Conservation (phyloP, 495 filamentous ascomycete genomes). For the Neurospora sp. region DNA sequence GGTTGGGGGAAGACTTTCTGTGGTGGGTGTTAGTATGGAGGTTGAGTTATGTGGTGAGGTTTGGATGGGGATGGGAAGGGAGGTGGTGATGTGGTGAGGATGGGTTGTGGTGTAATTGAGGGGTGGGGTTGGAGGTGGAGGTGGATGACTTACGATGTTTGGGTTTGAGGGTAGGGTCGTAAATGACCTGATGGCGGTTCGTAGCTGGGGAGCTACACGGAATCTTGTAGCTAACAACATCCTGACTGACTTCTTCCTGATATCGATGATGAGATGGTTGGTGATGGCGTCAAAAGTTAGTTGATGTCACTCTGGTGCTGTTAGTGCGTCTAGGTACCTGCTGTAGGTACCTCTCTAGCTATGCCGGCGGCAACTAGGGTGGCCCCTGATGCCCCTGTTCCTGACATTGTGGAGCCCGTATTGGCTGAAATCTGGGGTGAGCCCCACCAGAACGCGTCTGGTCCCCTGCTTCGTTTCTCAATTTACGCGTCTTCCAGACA, state of each 20-base stretch:
- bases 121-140: background rate
- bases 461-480: constrained; percentile 11
- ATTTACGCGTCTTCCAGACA: constrained; percentile 20
- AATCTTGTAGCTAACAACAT: constrained; percentile 14
- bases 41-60: background rate
- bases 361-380: constrained; percentile 8
- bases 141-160: constrained; percentile 32
- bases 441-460: constrained; percentile 21
- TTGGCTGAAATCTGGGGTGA: background rate
- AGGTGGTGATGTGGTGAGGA: background rate
- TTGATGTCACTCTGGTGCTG: background rate
- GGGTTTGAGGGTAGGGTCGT: constrained; percentile 34
- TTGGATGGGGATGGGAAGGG: constrained; percentile 3
- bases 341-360: background rate
- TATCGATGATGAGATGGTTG: background rate
- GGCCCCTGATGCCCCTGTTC: constrained; percentile 4
- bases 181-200: constrained; percentile 7
- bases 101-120: background rate
- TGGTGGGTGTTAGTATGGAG: constrained; percentile 1
- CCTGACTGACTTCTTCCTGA: background rate
- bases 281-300: background rate
- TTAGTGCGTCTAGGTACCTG: background rate
- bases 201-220: constrained; percentile 1
- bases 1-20: constrained; percentile 65
- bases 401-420: background rate